Evolutionary conservation across 305 asterid genomes (phyloP).

Genomic region (Solanum hybrid): DNA sequence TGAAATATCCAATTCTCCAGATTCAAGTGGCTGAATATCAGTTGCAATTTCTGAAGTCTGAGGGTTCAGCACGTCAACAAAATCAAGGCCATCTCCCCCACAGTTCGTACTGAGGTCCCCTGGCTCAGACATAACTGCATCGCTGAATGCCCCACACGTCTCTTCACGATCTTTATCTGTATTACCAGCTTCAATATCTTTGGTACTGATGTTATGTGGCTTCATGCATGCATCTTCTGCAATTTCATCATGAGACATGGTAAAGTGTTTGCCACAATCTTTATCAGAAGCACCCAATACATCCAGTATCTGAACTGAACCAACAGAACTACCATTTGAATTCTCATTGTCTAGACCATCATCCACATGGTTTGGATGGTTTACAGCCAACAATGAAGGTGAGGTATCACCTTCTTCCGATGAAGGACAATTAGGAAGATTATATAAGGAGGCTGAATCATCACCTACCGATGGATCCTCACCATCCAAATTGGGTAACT

Average conservation of each 20-base stretch:
- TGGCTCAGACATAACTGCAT: background rate
- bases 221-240: conserved; percentile 20
- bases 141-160: background rate
- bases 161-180: conserved; percentile 5
- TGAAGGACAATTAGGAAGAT: conserved; percentile 20
- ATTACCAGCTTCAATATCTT: conserved; percentile 25
- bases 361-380: conserved; percentile 8
- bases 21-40: conserved; percentile 19
- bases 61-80: conserved; percentile 18
- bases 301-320: conserved; percentile 18
- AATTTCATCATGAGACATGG: conserved; percentile 9
- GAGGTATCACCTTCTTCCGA: conserved; percentile 17
- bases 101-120: conserved; percentile 17
- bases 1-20: conserved; percentile 27
- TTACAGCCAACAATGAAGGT: conserved; percentile 21
- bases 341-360: conserved; percentile 28
- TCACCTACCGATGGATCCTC: conserved; percentile 26
- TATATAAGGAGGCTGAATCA: conserved; percentile 6
- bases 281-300: conserved; percentile 13
- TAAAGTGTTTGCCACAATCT: conserved; percentile 1
- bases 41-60: conserved; percentile 18
- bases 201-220: conserved; percentile 20
- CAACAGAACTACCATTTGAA: conserved; percentile 23
- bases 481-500: conserved; percentile 22
- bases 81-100: conserved; percentile 17